Evolutionary conservation across 495 filamentous ascomycete genomes (phyloP).

Genomic region (Neurospora tetraspora): DNA sequence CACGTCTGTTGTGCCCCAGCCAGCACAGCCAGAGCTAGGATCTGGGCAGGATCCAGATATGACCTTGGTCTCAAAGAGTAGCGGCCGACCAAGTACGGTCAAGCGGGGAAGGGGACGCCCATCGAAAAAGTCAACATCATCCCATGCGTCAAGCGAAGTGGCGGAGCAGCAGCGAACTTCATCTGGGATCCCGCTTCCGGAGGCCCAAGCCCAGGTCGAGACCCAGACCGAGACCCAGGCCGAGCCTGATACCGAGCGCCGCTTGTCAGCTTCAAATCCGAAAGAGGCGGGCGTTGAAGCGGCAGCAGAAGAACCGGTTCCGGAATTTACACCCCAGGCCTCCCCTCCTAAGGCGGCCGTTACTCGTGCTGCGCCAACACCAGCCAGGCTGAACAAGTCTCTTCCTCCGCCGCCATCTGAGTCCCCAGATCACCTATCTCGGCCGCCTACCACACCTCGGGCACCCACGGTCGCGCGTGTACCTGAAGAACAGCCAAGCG

Average conservation of each 20-base stretch:
- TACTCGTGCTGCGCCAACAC: conserved; percentile 8
- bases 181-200: not conserved
- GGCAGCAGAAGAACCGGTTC: conserved; percentile 1
- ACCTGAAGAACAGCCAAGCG: conserved; percentile 25
- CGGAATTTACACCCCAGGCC: not conserved
- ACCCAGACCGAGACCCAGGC: not conserved
- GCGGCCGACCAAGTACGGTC: conserved; percentile 14
- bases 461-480: conserved; percentile 17
- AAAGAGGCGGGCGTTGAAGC: not conserved
- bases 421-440: conserved; percentile 11
- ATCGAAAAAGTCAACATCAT: conserved; percentile 19
- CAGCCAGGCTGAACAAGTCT: conserved; percentile 17
- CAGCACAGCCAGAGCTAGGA: conserved; percentile 19
- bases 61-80: conserved; percentile 25
- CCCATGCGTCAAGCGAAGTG: conserved; percentile 7
- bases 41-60: conserved; percentile 30
- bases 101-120: conserved; percentile 26
- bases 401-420: conserved; percentile 19
- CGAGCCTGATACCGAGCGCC: not conserved
- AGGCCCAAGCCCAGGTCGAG: not conserved
- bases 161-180: conserved; percentile 6
- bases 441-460: conserved; percentile 26
- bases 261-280: not conserved
- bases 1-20: conserved; percentile 12
- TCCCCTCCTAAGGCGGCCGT: conserved; percentile 1